A percentile compares a stretch with the other conserved stretches of the same genome.
phyloP scores from a whole-genome alignment of 768 basidiomycete genomes.

The Hericium erinaceus region DNA sequence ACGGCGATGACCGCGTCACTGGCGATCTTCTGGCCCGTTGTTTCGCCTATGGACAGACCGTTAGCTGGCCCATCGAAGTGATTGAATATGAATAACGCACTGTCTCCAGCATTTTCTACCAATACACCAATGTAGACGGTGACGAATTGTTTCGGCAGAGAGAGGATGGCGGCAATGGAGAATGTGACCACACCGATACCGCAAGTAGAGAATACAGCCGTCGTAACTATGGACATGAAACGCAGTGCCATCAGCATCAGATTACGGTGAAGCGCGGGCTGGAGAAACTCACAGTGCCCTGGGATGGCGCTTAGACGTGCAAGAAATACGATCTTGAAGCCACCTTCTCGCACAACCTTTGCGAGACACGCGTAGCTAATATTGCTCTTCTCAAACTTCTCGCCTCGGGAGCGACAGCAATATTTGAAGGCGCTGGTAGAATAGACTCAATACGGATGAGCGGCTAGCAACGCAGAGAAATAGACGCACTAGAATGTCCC shows the following conservation, averaged over 20 bases:
- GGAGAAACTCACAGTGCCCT: constrained; percentile 58
- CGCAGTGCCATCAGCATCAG: constrained; percentile 1
- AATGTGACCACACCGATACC: constrained; percentile 80
- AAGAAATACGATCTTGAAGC: constrained; percentile 75
- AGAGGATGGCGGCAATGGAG: constrained; percentile 68
- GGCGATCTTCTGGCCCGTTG: constrained; percentile 47
- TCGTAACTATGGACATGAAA: constrained; percentile 49
- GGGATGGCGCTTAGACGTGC: constrained; percentile 78
- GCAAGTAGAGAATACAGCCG: constrained; percentile 81
- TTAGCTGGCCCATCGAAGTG: constrained; percentile 11
- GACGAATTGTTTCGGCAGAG: constrained; percentile 85
- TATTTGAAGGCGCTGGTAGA: constrained; percentile 68
- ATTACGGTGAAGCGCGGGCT: background rate
- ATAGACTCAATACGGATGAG: background rate
- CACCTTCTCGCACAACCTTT: constrained; percentile 71
- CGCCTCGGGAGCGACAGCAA: constrained; percentile 63
- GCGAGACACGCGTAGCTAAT: constrained; percentile 40
- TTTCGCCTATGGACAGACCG: constrained; percentile 17
- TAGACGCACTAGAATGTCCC: constrained; percentile 75
- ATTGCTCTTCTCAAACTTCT: constrained; percentile 44
- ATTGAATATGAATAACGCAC: background rate
- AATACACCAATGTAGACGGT: constrained; percentile 87
- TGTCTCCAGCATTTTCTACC: constrained; percentile 29
- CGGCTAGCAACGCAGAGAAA: background rate
- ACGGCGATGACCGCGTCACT: constrained; percentile 59